Conservation (phyloP, 1,284 basidiomycete species). For the Neolentinus lepideus region DNA sequence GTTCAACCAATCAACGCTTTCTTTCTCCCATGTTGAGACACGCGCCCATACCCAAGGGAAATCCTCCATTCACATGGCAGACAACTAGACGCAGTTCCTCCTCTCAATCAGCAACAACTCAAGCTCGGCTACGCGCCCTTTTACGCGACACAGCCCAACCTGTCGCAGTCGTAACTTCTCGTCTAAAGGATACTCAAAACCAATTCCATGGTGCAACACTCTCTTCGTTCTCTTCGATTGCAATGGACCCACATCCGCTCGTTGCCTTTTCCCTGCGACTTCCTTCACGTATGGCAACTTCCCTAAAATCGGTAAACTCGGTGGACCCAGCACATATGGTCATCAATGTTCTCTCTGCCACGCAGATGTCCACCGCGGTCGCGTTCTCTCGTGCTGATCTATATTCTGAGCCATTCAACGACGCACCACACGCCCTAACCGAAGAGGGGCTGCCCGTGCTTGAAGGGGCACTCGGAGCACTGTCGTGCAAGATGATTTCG, state of each 20-base stretch:
- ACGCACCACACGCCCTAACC: conserved; percentile 32
- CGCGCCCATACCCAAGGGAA: not conserved
- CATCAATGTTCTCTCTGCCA: conserved; percentile 60
- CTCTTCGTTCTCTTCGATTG: conserved; percentile 88
- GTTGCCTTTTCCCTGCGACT: conserved; percentile 83
- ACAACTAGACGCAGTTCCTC: not conserved
- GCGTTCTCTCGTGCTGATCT: conserved; percentile 60
- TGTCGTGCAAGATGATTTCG: conserved; percentile 34
- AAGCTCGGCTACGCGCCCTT: conserved; percentile 19
- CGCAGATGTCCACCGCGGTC: conserved; percentile 47
- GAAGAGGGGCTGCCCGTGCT: conserved; percentile 52
- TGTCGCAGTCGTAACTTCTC: conserved; percentile 32
- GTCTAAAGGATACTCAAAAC: conserved; percentile 15
- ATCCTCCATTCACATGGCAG: not conserved
- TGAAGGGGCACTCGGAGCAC: conserved; percentile 46
- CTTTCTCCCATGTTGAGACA: not conserved
- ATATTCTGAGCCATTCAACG: conserved; percentile 47
- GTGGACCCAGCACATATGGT: conserved; percentile 41
- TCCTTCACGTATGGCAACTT: conserved; percentile 80
- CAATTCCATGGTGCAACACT: conserved; percentile 81
- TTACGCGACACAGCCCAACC: conserved; percentile 34
- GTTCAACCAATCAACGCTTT: not conserved
- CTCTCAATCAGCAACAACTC: not conserved
- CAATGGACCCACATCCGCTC: conserved; percentile 81
- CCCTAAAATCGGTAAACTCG: conserved; percentile 32